Conservation (phyloP, 345 rosid genomes). For the Acer negundo region DNA sequence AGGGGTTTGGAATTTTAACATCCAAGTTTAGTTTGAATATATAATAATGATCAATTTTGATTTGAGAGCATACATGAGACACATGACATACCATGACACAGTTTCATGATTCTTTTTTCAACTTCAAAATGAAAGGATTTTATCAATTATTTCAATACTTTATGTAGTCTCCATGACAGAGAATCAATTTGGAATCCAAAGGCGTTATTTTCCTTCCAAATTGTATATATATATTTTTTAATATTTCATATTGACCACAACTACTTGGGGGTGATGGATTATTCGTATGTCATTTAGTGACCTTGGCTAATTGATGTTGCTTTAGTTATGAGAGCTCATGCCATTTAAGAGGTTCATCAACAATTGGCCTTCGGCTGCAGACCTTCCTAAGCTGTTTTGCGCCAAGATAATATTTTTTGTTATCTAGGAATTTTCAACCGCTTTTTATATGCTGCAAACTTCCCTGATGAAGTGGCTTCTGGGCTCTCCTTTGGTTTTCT, state of each 20-base stretch:
- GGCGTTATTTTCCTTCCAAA: not conserved
- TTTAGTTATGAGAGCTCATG: conserved; percentile 22
- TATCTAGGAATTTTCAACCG: conserved; percentile 3
- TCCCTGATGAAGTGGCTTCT: not conserved
- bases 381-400: conserved; percentile 20
- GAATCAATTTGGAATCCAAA: too few species aligned
- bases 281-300: conserved; percentile 8
- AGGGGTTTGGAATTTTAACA: conserved; percentile 12
- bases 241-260: not conserved
- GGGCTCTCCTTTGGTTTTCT: not conserved
- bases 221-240: not conserved
- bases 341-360: conserved; percentile 1
- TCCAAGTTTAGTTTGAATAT: conserved; percentile 6
- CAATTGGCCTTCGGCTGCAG: conserved; percentile 25
- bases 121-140: conserved; percentile 3
- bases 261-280: conserved; percentile 17
- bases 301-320: conserved; percentile 14
- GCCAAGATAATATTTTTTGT: conserved; percentile 8
- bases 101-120: not conserved
- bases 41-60: not conserved
- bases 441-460: not conserved
- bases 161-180: too few species aligned
- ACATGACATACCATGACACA: not conserved
- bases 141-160: not conserved
- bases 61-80: not conserved